phyloP scores from a whole-genome alignment of 176 grass and related monocot genomes.

The Guadua angustifolia region DNA sequence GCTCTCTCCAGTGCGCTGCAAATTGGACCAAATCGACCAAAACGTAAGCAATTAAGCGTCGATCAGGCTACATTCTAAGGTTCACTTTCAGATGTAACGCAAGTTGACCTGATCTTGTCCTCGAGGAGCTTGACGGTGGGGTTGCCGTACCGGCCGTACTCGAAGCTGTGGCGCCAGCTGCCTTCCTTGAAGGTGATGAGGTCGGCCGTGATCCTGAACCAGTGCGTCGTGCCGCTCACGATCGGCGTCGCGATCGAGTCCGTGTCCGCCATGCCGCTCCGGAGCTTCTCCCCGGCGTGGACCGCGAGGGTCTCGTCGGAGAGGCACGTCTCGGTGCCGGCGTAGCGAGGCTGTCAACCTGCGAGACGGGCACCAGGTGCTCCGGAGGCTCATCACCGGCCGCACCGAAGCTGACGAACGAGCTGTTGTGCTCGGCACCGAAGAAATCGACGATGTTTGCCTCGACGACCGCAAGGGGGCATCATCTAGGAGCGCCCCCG shows the following conservation, averaged over 20 bases:
- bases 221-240: constrained; percentile 77
- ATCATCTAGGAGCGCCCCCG: too few species aligned
- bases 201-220: constrained; percentile 73
- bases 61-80: too few species aligned
- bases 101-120: constrained; percentile 57
- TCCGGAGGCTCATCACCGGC: not conserved
- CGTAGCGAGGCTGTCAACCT: not conserved
- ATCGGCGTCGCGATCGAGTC: constrained; percentile 76
- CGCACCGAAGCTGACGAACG: too few species aligned
- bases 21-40: not conserved
- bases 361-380: not conserved
- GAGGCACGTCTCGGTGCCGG: not conserved
- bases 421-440: too few species aligned
- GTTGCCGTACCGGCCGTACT: constrained; percentile 81
- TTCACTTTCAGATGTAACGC: too few species aligned
- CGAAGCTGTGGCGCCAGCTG: constrained; percentile 64
- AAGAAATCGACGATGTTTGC: too few species aligned
- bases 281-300: constrained; percentile 81
- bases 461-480: too few species aligned
- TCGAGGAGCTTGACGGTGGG: constrained; percentile 73
- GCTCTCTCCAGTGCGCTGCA: constrained; percentile 66
- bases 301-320: constrained; percentile 70
- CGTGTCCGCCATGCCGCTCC: not conserved
- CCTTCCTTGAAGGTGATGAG: constrained; percentile 75
- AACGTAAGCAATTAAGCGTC: not conserved